Evolutionary conservation across 371 early-diverging fungal genomes (phyloP), one percentile per base, ranked within the genome.

Genomic region (Saksenaea vasiformis): DNA sequence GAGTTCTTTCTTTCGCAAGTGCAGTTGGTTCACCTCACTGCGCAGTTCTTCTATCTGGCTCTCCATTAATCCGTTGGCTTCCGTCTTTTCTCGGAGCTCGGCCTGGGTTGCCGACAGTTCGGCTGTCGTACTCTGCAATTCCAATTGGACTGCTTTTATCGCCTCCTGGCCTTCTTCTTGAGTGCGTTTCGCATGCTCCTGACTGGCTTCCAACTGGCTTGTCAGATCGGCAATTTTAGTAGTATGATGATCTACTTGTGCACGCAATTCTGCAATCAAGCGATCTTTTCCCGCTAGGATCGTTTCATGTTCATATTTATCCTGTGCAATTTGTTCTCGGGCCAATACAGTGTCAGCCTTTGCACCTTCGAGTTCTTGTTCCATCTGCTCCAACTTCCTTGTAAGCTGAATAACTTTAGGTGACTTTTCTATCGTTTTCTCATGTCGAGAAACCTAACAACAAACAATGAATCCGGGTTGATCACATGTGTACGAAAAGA

Each of bases 351-450:
- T 31, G 13, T 56, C 54, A 2, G 28, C 31, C 61, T 71, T 55
- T 35, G 39, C 17, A 5, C 38, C 41, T 26, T 61, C 43, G 37
- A 67, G 37, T 24, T 58, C 65, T 19, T 75, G 64, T 47, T 73
- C 65, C 10, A 71, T 28, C 17, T 68, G 66, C 13, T 77, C 74
- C 17, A 74, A 19, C 31, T 69, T 67, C 51, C 70, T 77, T 43
- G 69, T 70, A 37, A 71, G 59, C 34, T 70, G 72, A 13, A 47
- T 61, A 27, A 69, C 66, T 63, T 72, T 74, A 27, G 64, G 59
- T 14, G 70, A 63, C 37, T 66, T 68, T 58, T 73, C 68, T 19
- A 64, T 56, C 31, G 34, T 64, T 56, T 68, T 68, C 37, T 68
- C 72, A 47, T 67, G 58, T 44, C 74, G 65, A 27, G 66, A 51